These are phyloP conservation scores for Aspergillus aculeatus DNA, from an alignment of 2,329 filamentous ascomycete genomes.

Conservation along the genomic window DNA sequence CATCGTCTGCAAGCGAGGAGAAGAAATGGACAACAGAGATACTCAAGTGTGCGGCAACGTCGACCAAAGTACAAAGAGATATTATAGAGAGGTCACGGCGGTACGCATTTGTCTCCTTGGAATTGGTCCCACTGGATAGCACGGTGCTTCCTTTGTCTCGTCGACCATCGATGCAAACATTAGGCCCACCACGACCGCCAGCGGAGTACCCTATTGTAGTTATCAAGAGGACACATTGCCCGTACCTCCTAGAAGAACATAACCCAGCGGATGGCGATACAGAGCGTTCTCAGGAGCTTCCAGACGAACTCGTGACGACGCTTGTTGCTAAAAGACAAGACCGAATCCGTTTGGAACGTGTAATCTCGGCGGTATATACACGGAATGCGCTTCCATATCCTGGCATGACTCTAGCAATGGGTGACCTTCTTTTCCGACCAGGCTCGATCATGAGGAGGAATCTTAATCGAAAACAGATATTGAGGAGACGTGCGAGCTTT, in stretches of 20 bases:
- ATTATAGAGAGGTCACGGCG: slow-evolving; percentile 27
- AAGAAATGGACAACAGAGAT: slow-evolving; percentile 75
- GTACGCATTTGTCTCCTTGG: slow-evolving; percentile 55
- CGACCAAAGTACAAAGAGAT: slow-evolving; percentile 53
- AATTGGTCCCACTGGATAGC: slow-evolving; percentile 71
- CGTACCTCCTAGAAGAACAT: slow-evolving; percentile 56
- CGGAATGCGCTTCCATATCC: slow-evolving; percentile 77
- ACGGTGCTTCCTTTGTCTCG: slow-evolving; percentile 60
- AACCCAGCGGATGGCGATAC: slow-evolving; percentile 55
- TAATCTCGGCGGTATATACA: slow-evolving; percentile 79
- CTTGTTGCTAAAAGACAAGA: slow-evolving; percentile 73
- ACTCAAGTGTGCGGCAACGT: slow-evolving; percentile 50
- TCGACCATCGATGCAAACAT: slow-evolving; percentile 71
- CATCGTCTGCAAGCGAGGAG: slow-evolving; percentile 78
- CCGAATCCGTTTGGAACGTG: slow-evolving; percentile 70
- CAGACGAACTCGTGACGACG: slow-evolving; percentile 66
- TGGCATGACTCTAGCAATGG: slow-evolving; percentile 68
- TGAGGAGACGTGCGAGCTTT: slow-evolving; percentile 69
- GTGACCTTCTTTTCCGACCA: slow-evolving; percentile 69
- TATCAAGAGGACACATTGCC: slow-evolving; percentile 77
- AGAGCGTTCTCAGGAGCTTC: slow-evolving; percentile 77
- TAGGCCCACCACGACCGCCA: slow-evolving; percentile 70
- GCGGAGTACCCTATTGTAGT: slow-evolving; percentile 72
- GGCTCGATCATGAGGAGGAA: slow-evolving; percentile 84
- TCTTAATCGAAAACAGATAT: slow-evolving; percentile 75